Percentiles rank a stretch among this genome's conserved stretches.
Evolutionary conservation across 345 rosid species (phyloP).

Genomic region (Acer negundo): DNA sequence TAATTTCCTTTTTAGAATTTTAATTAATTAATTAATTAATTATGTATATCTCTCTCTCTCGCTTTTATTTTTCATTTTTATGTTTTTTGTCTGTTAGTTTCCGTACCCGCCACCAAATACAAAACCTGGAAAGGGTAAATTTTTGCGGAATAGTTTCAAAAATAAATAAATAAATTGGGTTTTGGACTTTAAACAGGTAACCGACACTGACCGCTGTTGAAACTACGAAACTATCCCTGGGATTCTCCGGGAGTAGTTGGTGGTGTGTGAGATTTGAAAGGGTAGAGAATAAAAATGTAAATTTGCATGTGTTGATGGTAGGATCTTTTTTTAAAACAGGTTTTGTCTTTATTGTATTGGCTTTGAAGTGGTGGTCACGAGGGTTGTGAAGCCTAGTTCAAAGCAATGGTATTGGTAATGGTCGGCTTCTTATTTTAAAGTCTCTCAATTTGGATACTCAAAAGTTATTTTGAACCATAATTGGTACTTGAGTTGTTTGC

Average conservation of each 20-base stretch:
- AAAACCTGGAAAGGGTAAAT: slow-evolving; percentile 18
- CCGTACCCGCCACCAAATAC: slow-evolving; percentile 36
- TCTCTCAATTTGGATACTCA: not conserved
- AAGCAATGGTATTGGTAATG: no score
- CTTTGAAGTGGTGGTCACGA: not conserved
- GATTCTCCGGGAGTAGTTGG: not conserved
- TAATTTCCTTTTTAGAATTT: not conserved
- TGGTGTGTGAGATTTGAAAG: not conserved
- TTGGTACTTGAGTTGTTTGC: no score
- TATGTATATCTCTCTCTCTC: no score
- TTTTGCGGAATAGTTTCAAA: slow-evolving; percentile 22
- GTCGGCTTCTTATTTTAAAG: not conserved
- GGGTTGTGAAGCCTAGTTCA: not conserved
- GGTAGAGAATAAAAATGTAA: not conserved
- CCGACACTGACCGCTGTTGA: slow-evolving; percentile 28
- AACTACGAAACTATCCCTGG: slow-evolving; percentile 16
- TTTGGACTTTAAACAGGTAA: slow-evolving; percentile 20
- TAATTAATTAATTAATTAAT: not conserved
- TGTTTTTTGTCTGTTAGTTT: not conserved
- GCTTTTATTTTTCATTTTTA: not conserved
- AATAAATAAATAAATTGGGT: not conserved
- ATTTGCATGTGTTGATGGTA: not conserved
- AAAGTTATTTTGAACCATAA: no score
- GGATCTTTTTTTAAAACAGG: not conserved
- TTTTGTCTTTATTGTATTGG: not conserved